phyloP scores from a whole-genome alignment of 1,284 basidiomycete species.

The Irpex sp. region DNA sequence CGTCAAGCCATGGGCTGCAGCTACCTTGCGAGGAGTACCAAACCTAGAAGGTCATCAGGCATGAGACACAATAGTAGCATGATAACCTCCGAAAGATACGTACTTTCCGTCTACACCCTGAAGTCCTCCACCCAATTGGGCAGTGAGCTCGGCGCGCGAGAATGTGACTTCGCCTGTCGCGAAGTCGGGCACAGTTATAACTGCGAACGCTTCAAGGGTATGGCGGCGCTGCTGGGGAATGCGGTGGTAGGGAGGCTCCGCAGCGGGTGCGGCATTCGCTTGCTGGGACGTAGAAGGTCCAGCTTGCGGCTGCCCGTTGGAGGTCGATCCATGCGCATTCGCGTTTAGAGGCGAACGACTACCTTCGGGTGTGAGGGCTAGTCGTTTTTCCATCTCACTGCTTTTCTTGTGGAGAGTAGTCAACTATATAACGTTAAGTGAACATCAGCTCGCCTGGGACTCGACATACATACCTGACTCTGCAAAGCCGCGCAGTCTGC shows the following conservation, averaged over 20 bases:
- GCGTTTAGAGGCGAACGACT: not conserved
- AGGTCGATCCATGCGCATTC: not conserved
- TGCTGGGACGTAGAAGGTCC: not conserved
- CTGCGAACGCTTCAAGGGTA: not conserved
- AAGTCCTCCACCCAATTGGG: conserved; percentile 5
- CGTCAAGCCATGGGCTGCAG: conserved; percentile 2
- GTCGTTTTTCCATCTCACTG: not conserved
- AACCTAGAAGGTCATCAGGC: not conserved
- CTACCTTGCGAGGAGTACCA: not conserved
- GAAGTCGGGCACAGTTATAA: not conserved
- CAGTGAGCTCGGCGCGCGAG: not conserved
- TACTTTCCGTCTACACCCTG: conserved; percentile 8
- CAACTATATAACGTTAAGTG: not conserved
- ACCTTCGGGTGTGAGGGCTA: not conserved
- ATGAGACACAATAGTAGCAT: not conserved
- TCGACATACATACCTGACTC: not conserved
- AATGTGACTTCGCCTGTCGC: not conserved
- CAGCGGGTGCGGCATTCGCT: not conserved
- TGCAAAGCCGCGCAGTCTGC: not conserved
- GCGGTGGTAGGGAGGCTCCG: not conserved
- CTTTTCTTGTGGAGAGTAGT: not conserved
- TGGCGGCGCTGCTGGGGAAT: not conserved
- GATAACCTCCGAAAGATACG: not conserved
- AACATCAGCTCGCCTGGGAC: too few relatives aligned
- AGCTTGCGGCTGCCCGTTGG: not conserved